Percentiles rank a stretch among this genome's conserved stretches.
phyloP scores from a whole-genome alignment of 257 asterid species.

The Solanum appendiculatum region DNA sequence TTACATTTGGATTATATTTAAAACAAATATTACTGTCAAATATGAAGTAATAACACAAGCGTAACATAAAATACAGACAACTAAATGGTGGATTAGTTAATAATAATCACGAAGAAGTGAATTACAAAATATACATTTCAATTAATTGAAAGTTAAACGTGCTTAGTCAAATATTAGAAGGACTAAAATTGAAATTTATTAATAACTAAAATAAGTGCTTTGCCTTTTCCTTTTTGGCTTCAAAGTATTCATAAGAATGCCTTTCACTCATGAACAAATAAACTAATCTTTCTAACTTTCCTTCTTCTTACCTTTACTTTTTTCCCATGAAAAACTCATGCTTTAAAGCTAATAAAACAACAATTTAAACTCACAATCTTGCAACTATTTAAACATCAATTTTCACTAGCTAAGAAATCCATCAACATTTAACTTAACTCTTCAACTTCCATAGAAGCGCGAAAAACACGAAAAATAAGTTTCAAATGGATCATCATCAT shows the following conservation, averaged over 20 bases:
- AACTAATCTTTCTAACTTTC: constrained; percentile 8
- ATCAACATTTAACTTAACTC: neutral
- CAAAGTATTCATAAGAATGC: neutral
- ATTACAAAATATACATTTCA: neutral
- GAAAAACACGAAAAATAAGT: neutral
- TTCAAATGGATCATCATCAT: constrained; percentile 11
- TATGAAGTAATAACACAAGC: neutral
- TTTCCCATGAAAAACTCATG: constrained; percentile 7
- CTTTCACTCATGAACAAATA: constrained; percentile 18
- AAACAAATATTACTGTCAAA: neutral
- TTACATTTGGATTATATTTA: neutral
- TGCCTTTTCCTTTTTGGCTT: neutral
- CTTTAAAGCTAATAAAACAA: neutral
- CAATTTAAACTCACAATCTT: neutral
- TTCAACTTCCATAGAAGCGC: neutral
- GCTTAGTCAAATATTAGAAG: neutral
- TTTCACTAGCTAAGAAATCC: neutral
- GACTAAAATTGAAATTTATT: neutral
- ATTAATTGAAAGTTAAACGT: neutral
- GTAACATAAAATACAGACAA: neutral
- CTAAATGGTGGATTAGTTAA: neutral
- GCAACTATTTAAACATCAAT: neutral
- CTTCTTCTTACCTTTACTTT: constrained; percentile 14
- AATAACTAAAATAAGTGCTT: neutral
- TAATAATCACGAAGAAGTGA: neutral